Evolutionary conservation across 148 eudicot species (phyloP), one percentile per base, ranked within the genome.

Genomic region (Vaccinium darrowii): DNA sequence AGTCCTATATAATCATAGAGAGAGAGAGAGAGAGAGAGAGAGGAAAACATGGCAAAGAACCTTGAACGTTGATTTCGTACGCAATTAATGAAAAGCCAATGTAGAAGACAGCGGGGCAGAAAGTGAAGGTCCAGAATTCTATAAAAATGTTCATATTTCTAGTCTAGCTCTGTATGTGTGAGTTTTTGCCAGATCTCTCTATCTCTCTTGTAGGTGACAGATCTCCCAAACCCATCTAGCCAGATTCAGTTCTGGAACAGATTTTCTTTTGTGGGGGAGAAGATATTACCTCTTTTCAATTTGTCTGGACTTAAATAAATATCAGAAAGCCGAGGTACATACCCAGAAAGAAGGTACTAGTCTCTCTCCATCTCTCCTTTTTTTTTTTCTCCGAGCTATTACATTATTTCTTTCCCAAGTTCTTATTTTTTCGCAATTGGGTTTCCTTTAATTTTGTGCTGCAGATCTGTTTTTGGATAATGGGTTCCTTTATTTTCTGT

Each of bases 41-140:
- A 69, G 49, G 73, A 81, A 81, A 62, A 10, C 14, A 10, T 11
- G 73, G 53, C 30, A 62, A 81, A 51, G 69, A 57, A 58, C 69
- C 82, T 58, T 56, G 51, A 33, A 57, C 51, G 78, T 5, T 57
- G 30, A 2, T n/a, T 63, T 63, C 27, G n/a, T 18, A 15, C 19
- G 67, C 36, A 80, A 57, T 80, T 14, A 72, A 72, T 25, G 23
- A 23, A 39, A 47, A 58, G 10, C 39, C 18, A 25, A 33, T 19
- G 47, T 4, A 69, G 36, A 62, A 62, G 73, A 81, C 83, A 81
- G 83, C 57, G 52, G 51, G 62, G 83, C 74, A 81, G 56, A 23
- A 62, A 33, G 52, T 54, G 8, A 79, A 57, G 69, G 39, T 5
- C 82, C 67, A 33, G 49, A 47, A 13, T n/a, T 81, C 47, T 76